Conservation (phyloP, 2,329 filamentous ascomycete species). For the Paecilomyces dactylethromorphus region DNA sequence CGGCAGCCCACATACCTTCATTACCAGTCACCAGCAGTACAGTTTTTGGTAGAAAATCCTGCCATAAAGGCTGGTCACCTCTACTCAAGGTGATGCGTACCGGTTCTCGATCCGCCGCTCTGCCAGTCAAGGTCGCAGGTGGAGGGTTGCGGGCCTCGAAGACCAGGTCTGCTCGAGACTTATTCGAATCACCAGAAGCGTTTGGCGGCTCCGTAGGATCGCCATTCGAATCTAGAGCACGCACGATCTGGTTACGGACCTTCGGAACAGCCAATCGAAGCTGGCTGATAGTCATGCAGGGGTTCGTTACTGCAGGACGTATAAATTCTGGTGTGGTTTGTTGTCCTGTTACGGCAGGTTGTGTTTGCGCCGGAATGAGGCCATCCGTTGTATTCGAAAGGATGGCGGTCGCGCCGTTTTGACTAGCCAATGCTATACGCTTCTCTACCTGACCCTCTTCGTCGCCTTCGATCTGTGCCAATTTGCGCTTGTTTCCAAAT, state of each 20-base stretch:
- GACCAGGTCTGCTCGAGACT: constrained; percentile 63
- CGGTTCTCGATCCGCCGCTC: constrained; percentile 65
- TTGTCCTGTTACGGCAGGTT: constrained; percentile 53
- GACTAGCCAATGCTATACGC: constrained; percentile 51
- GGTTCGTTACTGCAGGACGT: constrained; percentile 79
- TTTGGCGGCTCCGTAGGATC: constrained; percentile 36
- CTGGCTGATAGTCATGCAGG: constrained; percentile 73
- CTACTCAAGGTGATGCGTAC: constrained; percentile 76
- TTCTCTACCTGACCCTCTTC: constrained; percentile 61
- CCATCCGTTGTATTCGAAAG: constrained; percentile 72
- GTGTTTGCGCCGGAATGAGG: constrained; percentile 65
- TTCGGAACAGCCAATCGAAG: constrained; percentile 82
- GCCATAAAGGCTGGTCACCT: constrained; percentile 77
- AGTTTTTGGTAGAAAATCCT: constrained; percentile 81
- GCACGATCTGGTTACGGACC: constrained; percentile 72
- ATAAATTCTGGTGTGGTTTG: constrained; percentile 74
- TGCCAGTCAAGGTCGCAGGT: constrained; percentile 52
- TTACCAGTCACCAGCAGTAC: constrained; percentile 90
- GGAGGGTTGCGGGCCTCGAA: constrained; percentile 84
- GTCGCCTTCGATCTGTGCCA: constrained; percentile 64
- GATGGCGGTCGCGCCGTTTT: constrained; percentile 66
- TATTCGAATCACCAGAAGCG: constrained; percentile 29
- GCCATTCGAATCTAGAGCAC: constrained; percentile 60
- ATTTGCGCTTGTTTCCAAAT: constrained; percentile 88
- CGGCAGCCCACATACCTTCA: constrained; percentile 83